A percentile compares a stretch with the other conserved stretches of the same genome.
phyloP scores from a whole-genome alignment of 208 protist species.

The Wallacemonas sp. region DNA sequence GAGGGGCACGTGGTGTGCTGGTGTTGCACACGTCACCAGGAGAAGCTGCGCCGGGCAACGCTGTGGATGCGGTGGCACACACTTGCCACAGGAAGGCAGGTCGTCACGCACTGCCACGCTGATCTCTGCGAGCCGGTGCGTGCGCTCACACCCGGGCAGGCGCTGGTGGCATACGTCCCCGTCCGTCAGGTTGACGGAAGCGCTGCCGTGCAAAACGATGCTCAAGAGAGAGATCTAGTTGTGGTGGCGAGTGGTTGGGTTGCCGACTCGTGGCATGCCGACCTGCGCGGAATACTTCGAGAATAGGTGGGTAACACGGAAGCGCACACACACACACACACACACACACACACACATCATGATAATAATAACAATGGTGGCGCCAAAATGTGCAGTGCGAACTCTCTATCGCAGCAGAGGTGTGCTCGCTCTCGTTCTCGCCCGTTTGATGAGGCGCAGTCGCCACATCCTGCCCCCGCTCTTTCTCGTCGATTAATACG shows the following conservation, averaged over 20 bases:
- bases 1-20: slow-evolving; percentile 17
- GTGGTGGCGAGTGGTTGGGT: slow-evolving; percentile 41
- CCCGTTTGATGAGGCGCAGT: no score
- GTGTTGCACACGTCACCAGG: slow-evolving; percentile 61
- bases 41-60: slow-evolving; percentile 28
- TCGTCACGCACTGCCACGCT: slow-evolving; percentile 12
- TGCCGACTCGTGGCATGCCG: neutral
- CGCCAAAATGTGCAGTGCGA: no score
- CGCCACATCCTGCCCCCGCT: no score
- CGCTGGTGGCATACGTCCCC: slow-evolving; percentile 47
- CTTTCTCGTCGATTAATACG: neutral
- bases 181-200: neutral
- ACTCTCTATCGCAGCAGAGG: no score
- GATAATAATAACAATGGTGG: no score
- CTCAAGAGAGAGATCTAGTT: slow-evolving; percentile 6
- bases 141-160: slow-evolving; percentile 61
- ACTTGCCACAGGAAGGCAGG: neutral
- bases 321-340: neutral
- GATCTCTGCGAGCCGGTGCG: slow-evolving; percentile 40
- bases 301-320: no score
- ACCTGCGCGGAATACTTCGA: neutral
- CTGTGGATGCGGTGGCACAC: slow-evolving; percentile 13
- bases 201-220: neutral
- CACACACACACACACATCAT: neutral
- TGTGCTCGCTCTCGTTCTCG: no score